Conservation (phyloP, 768 basidiomycete genomes). For the Lanmaoa rubissima region DNA sequence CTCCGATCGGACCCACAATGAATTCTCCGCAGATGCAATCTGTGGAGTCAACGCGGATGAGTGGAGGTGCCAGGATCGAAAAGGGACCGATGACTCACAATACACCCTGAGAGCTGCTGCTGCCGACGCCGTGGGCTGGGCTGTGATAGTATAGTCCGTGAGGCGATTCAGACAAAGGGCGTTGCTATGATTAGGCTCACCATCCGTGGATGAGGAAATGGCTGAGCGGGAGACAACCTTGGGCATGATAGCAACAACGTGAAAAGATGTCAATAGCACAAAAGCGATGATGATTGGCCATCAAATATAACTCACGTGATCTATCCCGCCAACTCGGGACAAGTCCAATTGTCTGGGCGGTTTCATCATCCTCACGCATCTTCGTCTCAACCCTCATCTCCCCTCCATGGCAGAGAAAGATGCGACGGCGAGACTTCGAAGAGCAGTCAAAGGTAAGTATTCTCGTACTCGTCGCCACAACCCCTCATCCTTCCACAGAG, state of each 20-base stretch:
- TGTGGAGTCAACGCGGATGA: constrained; percentile 32
- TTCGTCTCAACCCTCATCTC: constrained; percentile 23
- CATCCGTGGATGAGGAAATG: constrained; percentile 85
- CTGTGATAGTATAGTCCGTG: constrained; percentile 36
- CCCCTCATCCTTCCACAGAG: constrained; percentile 49
- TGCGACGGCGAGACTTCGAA: constrained; percentile 66
- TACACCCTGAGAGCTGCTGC: constrained; percentile 77
- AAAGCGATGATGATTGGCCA: not conserved
- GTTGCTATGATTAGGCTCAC: constrained; percentile 37
- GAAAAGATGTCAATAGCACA: not conserved
- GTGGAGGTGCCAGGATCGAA: constrained; percentile 1
- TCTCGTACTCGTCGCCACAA: not conserved
- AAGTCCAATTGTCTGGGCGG: constrained; percentile 24
- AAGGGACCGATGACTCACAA: constrained; percentile 47
- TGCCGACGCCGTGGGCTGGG: constrained; percentile 76
- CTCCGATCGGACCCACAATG: constrained; percentile 51
- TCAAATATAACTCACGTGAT: constrained; percentile 28
- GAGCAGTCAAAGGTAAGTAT: constrained; percentile 71
- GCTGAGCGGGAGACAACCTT: constrained; percentile 90
- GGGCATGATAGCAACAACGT: constrained; percentile 55
- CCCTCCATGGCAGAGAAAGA: constrained; percentile 79
- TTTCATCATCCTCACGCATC: constrained; percentile 24
- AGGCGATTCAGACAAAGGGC: not conserved
- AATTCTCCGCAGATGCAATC: constrained; percentile 90
- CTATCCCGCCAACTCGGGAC: constrained; percentile 8